Evolutionary conservation across 345 rosid species (phyloP).

Genomic region (Microcos paniculata): DNA sequence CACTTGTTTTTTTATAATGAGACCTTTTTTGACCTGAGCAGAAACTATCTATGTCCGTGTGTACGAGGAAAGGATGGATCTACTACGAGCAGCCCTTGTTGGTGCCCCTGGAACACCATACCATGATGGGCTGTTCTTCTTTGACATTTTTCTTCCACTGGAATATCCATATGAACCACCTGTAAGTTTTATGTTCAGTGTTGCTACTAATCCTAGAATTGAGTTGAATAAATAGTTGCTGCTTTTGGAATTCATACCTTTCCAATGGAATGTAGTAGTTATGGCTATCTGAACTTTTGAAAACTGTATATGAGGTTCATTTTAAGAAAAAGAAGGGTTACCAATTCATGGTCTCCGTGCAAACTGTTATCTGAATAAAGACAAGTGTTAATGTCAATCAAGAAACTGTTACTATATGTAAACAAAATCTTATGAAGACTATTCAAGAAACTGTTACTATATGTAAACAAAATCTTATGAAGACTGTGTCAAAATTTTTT

Average conservation of each 20-base stretch:
- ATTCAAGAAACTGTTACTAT: too few relatives aligned
- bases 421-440: constrained; percentile 7
- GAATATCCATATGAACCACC: constrained; percentile 91
- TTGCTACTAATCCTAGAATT: constrained; percentile 9
- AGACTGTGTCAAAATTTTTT: constrained; percentile 4
- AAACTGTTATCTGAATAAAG: not conserved
- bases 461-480: not conserved
- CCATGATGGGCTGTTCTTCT: constrained; percentile 90
- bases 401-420: not conserved
- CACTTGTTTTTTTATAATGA: constrained; percentile 1
- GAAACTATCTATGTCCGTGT: constrained; percentile 79
- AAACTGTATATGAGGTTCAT: not conserved
- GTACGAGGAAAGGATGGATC: constrained; percentile 88
- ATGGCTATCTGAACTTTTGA: not conserved
- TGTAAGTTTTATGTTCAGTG: constrained; percentile 43
- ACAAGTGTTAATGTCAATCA: not conserved
- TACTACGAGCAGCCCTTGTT: constrained; percentile 73
- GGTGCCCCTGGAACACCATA: constrained; percentile 93
- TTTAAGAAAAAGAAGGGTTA: not conserved
- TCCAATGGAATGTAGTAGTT: not conserved
- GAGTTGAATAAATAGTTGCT: constrained; percentile 7
- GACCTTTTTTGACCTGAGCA: constrained; percentile 26
- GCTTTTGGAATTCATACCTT: not conserved
- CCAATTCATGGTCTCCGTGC: not conserved
- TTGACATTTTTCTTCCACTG: constrained; percentile 80